Percentiles rank a stretch among this genome's conserved stretches.
phyloP scores from a whole-genome alignment of 169 alveolate genomes.

The Plasmodium sp. region DNA sequence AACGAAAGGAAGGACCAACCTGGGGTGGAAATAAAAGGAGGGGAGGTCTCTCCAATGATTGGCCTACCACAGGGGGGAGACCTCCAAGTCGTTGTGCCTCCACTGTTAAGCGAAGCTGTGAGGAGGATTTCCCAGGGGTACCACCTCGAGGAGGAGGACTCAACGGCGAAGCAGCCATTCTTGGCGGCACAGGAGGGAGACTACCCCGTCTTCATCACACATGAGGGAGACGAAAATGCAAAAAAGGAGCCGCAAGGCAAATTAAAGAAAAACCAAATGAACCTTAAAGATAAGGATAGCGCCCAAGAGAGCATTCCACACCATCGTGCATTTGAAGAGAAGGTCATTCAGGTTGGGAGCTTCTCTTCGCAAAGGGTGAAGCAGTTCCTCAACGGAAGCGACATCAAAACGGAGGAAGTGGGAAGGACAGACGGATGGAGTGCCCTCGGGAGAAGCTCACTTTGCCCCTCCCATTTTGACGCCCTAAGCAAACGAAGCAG shows the following conservation, averaged over 20 bases:
- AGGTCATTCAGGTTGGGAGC: not conserved
- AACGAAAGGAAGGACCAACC: not conserved
- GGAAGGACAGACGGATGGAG: not conserved
- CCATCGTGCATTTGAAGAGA: not conserved
- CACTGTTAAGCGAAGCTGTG: not conserved
- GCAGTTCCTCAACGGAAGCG: not conserved
- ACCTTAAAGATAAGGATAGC: slow-evolving; percentile 1
- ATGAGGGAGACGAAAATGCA: not conserved
- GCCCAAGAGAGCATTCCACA: not conserved
- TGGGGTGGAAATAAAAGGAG: not conserved
- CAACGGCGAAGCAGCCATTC: not conserved
- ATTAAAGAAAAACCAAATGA: not conserved
- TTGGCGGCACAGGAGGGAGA: not conserved
- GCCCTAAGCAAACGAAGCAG: not conserved
- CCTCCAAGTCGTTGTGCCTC: not conserved
- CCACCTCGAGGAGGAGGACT: not conserved
- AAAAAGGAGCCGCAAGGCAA: not conserved
- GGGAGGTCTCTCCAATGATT: not conserved
- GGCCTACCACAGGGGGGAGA: not conserved
- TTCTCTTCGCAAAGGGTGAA: not conserved
- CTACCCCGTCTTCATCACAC: not conserved
- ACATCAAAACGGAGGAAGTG: not conserved
- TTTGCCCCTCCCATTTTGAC: not conserved
- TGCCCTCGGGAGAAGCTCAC: not conserved
- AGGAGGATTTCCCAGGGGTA: not conserved